A percentile compares a stretch with the other conserved stretches of the same genome.
phyloP scores from a whole-genome alignment of 345 rosid genomes.

The Dipteronia dyeriana region DNA sequence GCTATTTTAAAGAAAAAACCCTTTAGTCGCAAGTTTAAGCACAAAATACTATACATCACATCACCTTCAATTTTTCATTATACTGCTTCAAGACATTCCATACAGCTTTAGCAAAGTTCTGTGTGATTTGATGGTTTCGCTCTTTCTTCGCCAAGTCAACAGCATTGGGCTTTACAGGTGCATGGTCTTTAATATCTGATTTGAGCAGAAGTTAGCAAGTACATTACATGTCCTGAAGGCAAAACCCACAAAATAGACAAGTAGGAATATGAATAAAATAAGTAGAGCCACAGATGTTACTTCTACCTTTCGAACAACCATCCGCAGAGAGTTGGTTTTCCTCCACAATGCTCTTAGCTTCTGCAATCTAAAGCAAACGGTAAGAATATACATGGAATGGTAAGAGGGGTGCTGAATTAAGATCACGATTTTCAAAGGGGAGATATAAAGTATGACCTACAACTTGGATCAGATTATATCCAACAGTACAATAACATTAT shows the following conservation, averaged over 20 bases:
- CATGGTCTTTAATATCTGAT: slow-evolving; percentile 16
- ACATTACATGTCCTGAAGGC: background rate
- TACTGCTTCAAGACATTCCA: slow-evolving; percentile 82
- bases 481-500: background rate
- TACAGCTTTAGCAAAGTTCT: slow-evolving; percentile 68
- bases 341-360: slow-evolving; percentile 25
- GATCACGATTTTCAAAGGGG: background rate
- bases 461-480: background rate
- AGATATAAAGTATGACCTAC: background rate
- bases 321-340: slow-evolving; percentile 31
- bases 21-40: slow-evolving; percentile 14
- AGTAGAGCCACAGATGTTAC: slow-evolving; percentile 10
- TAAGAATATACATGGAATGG: slow-evolving; percentile 9
- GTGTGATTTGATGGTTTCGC: slow-evolving; percentile 53
- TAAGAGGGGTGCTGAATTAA: background rate
- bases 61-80: slow-evolving; percentile 71
- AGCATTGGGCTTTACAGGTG: slow-evolving; percentile 24
- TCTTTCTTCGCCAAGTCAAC: slow-evolving; percentile 35
- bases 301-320: slow-evolving; percentile 31
- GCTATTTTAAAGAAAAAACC: background rate
- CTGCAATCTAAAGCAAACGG: slow-evolving; percentile 44
- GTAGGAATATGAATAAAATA: background rate
- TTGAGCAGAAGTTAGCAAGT: slow-evolving; percentile 19
- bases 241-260: background rate
- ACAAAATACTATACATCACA: slow-evolving; percentile 3